Evolutionary conservation across 257 asterid species (phyloP), one percentile per base, ranked within the genome.

Genomic region (Solanum boliviense): DNA sequence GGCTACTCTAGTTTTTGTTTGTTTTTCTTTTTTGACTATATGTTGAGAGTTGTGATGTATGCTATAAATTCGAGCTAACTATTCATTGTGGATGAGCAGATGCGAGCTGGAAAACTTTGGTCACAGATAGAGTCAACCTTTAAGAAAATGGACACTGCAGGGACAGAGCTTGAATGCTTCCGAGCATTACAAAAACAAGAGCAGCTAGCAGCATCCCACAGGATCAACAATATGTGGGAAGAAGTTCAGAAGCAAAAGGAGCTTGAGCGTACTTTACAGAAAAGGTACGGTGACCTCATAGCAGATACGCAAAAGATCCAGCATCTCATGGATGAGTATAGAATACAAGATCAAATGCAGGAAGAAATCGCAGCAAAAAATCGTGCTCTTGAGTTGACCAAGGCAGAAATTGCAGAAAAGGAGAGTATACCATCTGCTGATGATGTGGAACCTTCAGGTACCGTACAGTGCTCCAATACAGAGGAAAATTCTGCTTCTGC

Each of bases 181-280:
- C 91, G 88, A 89, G 96, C 95, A 86, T 86, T 97, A 88, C 98
- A 95, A 90, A 93, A 91, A 91, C 98, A 96, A 93, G 99, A 97
- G 87, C 93, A 91, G 29, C 31, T 92, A 83, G 95, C 98, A 29
- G 98, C 98, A 65, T 88, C 98, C 21, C 92, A 94, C 86, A 93
- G 99, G 90, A 93, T 96, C 87, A 91, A 96, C 88, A 91, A 92
- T 86, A 93, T 95, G 29, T 97, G 99, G 99, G 99, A 97, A 92
- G 99, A 97, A 92, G 98, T 94, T 76, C 98, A 97, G 95, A 97
- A 96, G 89, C 99, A 97, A 91, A 97, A 97, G 92, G 98, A 97
- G 83, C 96, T 97, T 0, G 99, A 97, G 91, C 93, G 89, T 46
- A 91, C 87, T 72, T 83, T 94, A 71, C 99, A 97, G 91, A 93